Evolutionary conservation across 495 filamentous ascomycete species (phyloP).

Genomic region (Hyaloscypha hepaticicola): DNA sequence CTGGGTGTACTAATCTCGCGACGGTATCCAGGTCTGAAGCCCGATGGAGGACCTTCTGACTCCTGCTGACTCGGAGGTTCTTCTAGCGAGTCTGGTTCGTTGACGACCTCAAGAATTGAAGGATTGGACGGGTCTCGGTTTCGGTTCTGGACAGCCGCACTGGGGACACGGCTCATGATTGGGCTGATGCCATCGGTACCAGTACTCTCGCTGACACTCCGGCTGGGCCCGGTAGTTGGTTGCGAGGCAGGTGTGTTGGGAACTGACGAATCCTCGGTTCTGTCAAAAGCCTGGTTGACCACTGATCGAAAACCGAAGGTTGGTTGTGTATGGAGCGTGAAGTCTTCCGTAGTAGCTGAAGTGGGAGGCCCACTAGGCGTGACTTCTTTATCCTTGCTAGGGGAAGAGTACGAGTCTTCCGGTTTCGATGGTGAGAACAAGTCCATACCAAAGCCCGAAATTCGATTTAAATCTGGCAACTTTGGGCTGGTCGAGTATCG

Average conservation of each 20-base stretch:
- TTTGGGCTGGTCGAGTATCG: conserved; percentile 48
- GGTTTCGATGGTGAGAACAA: conserved; percentile 19
- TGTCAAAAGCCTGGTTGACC: conserved; percentile 70
- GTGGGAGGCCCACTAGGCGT: neutral
- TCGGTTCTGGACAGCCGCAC: conserved; percentile 35
- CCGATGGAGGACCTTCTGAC: conserved; percentile 9
- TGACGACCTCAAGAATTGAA: conserved; percentile 57
- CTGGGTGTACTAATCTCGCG: conserved; percentile 62
- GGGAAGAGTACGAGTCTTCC: neutral
- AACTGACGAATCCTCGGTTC: conserved; percentile 41
- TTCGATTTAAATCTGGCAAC: conserved; percentile 62
- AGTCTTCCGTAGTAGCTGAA: conserved; percentile 7
- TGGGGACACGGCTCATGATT: conserved; percentile 58
- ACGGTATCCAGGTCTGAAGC: conserved; percentile 57
- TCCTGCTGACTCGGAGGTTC: neutral
- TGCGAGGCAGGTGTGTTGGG: conserved; percentile 57
- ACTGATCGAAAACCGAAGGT: conserved; percentile 65
- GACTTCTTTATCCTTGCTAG: conserved; percentile 4
- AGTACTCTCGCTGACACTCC: conserved; percentile 64
- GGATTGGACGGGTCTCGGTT: conserved; percentile 47
- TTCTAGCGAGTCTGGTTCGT: conserved; percentile 34
- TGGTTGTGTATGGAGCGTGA: conserved; percentile 19
- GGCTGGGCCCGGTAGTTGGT: conserved; percentile 45
- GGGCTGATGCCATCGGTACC: conserved; percentile 61
- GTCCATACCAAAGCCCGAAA: conserved; percentile 61